Base-by-base conservation (phyloP, 257 asterid species). In the Thymus quinquecostatus region DNA sequence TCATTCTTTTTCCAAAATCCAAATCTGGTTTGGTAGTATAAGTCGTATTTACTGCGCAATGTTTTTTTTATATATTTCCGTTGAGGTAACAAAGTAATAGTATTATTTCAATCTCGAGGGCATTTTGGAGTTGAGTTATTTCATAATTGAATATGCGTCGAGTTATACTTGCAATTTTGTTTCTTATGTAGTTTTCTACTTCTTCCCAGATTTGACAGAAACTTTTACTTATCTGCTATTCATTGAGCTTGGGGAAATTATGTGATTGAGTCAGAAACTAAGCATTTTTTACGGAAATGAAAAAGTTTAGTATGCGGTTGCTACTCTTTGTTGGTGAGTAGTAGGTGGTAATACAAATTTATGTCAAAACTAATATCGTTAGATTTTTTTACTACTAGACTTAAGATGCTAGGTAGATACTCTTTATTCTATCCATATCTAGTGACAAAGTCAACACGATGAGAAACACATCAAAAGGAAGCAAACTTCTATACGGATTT, bases 151-250 rank as follows among this genome's bases (percentile, higher is more conserved):
- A 60, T 48, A 47, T 58, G 67, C 2, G 32, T 28, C 10, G 30
- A 68, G 69, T 29, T 21, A 74, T n/a, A 49, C 49, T 67, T 41
- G 47, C 8, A 45, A 30, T 36, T 66, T 40, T 21, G 47, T 45
- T 54, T 28, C 21, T 69, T 60, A 60, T 59, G 68, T 27, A 32
- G 45, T 38, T 70, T 51, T 44, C 21, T 43, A 69, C 6, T 56
- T 68, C 65, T 30, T 60, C 63, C 53, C 4, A 49, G 21, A 33
- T 28, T 21, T 29, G 44, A 34, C 58, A 32, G 57, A 32, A 55
- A 30, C 3, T 33, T 50, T 33, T 43, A 6, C 60, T 36, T 47
- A 49, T 10, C 59, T 63, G 30, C 58, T 30, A 43, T 61, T 2
- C 58, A 33, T 76, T 10, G 64, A 14, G 53, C 32, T 40, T 48